A percentile compares a stretch with the other conserved stretches of the same genome.
phyloP scores from a whole-genome alignment of 106 monocot species.

The Acorus gramineus region DNA sequence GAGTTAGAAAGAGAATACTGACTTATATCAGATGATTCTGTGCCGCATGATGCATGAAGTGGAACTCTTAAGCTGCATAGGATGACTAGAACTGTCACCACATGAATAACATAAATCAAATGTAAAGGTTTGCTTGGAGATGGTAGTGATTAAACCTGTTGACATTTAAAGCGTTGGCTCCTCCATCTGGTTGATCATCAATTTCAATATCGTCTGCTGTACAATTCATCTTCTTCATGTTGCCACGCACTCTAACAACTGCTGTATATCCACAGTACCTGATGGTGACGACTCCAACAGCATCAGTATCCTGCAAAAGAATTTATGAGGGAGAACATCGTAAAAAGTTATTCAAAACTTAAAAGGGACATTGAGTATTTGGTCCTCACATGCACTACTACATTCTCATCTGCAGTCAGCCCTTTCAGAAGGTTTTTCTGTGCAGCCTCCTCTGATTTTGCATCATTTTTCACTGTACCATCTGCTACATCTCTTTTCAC shows the following conservation, averaged over 20 bases:
- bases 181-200: slow-evolving; percentile 79
- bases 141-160: slow-evolving; percentile 50
- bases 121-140: no score
- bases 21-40: slow-evolving; percentile 14
- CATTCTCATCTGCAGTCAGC: slow-evolving; percentile 78
- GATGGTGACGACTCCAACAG: slow-evolving; percentile 63
- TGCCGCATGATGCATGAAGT: slow-evolving; percentile 21
- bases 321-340: background rate
- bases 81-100: slow-evolving; percentile 4
- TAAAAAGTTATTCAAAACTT: background rate
- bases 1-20: slow-evolving; percentile 11
- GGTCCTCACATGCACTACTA: slow-evolving; percentile 50
- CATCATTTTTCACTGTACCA: slow-evolving; percentile 44
- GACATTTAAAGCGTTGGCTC: slow-evolving; percentile 74
- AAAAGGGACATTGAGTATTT: background rate
- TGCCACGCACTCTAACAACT: slow-evolving; percentile 44
- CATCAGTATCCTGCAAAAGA: slow-evolving; percentile 52
- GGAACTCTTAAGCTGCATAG: slow-evolving; percentile 61
- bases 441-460: slow-evolving; percentile 51
- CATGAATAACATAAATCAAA: background rate
- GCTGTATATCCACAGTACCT: slow-evolving; percentile 85
- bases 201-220: slow-evolving; percentile 27
- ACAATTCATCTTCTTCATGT: slow-evolving; percentile 11
- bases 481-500: slow-evolving; percentile 52
- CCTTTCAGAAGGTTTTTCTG: slow-evolving; percentile 87